A percentile compares a stretch with the other conserved stretches of the same genome.
phyloP scores from a whole-genome alignment of 2,329 filamentous ascomycete genomes.

The Diaporthe vexans region DNA sequence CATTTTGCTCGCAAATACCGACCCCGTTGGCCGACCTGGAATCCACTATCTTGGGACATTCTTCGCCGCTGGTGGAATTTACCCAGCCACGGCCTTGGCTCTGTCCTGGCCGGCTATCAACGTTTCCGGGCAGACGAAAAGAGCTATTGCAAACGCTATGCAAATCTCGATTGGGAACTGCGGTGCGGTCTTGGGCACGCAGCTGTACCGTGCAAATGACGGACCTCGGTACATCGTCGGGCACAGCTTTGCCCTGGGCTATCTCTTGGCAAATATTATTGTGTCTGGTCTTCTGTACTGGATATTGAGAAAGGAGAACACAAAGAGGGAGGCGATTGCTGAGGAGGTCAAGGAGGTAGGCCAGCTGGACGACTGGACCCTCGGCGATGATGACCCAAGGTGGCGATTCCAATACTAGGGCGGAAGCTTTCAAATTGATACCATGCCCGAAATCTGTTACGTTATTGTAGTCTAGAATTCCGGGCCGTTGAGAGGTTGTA shows the following conservation, averaged over 20 bases:
- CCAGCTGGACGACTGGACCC: conserved; percentile 64
- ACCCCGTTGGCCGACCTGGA: conserved; percentile 63
- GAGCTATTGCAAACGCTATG: conserved; percentile 77
- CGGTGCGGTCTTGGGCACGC: conserved; percentile 77
- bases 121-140: conserved; percentile 78
- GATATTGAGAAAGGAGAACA: conserved; percentile 71
- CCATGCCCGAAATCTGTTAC: background rate
- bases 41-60: conserved; percentile 73
- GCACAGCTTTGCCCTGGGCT: conserved; percentile 76
- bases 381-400: conserved; percentile 73
- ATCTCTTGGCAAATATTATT: conserved; percentile 70
- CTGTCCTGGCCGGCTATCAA: conserved; percentile 81
- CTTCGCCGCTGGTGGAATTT: conserved; percentile 76
- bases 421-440: background rate
- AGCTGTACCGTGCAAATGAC: conserved; percentile 74
- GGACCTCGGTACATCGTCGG: conserved; percentile 76
- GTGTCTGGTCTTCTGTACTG: conserved; percentile 67
- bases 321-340: conserved; percentile 58
- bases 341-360: conserved; percentile 64
- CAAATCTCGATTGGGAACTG: conserved; percentile 80
- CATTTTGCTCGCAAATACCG: conserved; percentile 67
- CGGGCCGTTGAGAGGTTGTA: background rate
- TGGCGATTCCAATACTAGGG: conserved; percentile 75
- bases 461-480: background rate
- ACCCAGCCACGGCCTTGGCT: conserved; percentile 73